These are phyloP conservation scores for Pythium insidiosum DNA, from an alignment of 352 stramenopile genomes.

Conservation along the genomic window DNA sequence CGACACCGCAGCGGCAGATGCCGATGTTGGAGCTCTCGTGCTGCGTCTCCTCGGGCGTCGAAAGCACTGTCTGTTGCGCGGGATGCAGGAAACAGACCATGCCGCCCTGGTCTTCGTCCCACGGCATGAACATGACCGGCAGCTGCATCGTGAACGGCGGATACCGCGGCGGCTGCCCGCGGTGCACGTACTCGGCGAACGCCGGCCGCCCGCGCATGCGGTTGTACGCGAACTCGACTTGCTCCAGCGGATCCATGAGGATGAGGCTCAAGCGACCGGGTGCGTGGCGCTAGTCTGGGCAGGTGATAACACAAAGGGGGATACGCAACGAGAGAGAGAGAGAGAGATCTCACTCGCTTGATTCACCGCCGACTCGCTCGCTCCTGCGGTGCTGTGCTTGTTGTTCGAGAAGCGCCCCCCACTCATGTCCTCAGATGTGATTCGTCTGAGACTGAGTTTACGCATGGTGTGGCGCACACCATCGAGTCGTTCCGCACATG, in stretches of 20 bases:
- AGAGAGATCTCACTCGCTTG: too few relatives aligned
- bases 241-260: conserved; percentile 28
- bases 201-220: conserved; percentile 47
- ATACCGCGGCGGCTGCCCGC: conserved; percentile 62
- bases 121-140: conserved; percentile 55
- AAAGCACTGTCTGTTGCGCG: conserved; percentile 23
- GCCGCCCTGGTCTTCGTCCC: conserved; percentile 55
- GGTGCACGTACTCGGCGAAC: conserved; percentile 49
- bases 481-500: too few relatives aligned
- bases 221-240: conserved; percentile 70
- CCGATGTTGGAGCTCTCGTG: conserved; percentile 45
- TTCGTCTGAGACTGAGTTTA: too few relatives aligned
- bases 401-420: too few relatives aligned
- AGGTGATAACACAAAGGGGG: too few relatives aligned
- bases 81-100: conserved; percentile 63
- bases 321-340: too few relatives aligned
- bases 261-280: not conserved
- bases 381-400: too few relatives aligned
- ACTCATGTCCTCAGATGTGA: too few relatives aligned
- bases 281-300: not conserved
- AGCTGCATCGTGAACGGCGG: conserved; percentile 61
- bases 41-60: conserved; percentile 27
- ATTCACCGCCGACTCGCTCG: too few relatives aligned
- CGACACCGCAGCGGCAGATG: conserved; percentile 66
- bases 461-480: too few relatives aligned